These are phyloP conservation scores for Vaccinium vitisidaea DNA, from an alignment of 148 eudicot species.

Conservation along the genomic window DNA sequence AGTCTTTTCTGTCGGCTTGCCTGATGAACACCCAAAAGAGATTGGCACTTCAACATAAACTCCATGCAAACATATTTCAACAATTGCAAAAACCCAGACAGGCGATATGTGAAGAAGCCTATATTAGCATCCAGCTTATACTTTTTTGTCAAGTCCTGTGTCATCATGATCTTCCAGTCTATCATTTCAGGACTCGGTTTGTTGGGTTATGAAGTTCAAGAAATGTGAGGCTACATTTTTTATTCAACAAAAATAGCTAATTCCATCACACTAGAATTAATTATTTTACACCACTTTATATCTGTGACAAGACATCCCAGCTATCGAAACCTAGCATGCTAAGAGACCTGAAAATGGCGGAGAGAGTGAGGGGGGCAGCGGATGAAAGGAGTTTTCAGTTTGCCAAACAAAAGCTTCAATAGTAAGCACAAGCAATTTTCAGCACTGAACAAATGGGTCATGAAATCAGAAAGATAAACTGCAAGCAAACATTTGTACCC, in stretches of 20 bases:
- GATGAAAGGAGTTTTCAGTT: background rate
- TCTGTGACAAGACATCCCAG: background rate
- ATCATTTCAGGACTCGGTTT: background rate
- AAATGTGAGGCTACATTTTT: background rate
- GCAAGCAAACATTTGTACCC: background rate
- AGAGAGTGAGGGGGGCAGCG: background rate
- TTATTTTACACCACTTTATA: background rate
- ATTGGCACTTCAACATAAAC: background rate
- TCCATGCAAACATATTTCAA: background rate
- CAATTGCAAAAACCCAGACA: background rate
- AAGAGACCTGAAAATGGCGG: constrained; percentile 4
- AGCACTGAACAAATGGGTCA: constrained; percentile 1
- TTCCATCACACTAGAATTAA: background rate
- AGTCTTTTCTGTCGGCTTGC: background rate
- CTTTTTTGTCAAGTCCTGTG: background rate
- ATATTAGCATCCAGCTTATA: background rate
- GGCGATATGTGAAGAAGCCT: background rate
- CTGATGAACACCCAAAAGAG: background rate
- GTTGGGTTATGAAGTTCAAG: background rate
- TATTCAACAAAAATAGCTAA: background rate
- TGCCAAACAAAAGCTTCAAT: background rate
- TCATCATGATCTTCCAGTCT: background rate
- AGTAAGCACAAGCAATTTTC: constrained; percentile 3
- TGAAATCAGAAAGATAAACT: background rate
- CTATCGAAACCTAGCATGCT: background rate